Conservation (phyloP, 257 asterid species). For the Euphrasia confusa region DNA sequence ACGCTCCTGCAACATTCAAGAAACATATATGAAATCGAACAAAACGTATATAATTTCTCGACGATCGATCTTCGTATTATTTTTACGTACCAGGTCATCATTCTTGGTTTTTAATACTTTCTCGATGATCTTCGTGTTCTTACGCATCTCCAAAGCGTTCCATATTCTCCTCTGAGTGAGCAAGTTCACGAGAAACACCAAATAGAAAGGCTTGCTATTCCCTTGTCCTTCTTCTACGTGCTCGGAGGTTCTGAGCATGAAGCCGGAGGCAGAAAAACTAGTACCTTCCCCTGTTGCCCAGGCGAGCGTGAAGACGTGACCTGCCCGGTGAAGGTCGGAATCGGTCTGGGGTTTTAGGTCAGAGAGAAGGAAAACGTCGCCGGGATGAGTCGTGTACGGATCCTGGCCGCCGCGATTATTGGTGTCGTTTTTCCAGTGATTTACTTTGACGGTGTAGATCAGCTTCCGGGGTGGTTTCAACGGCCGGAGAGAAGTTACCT, state of each 20-base stretch:
- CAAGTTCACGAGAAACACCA: conserved; percentile 38
- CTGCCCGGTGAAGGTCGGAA: conserved; percentile 29
- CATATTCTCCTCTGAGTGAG: conserved; percentile 40
- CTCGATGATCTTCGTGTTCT: conserved; percentile 29
- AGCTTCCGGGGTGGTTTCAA: neutral
- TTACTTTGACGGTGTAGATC: neutral
- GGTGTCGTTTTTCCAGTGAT: neutral
- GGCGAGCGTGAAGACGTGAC: conserved; percentile 36
- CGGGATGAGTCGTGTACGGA: neutral
- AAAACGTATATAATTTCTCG: no score
- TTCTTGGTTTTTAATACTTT: conserved; percentile 26
- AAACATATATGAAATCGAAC: no score
- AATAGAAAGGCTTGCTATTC: conserved; percentile 18
- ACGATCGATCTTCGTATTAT: no score
- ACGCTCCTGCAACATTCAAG: no score
- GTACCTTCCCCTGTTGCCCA: conserved; percentile 25
- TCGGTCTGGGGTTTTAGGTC: neutral
- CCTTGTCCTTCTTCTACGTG: conserved; percentile 13
- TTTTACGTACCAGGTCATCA: conserved; percentile 20
- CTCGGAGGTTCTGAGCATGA: conserved; percentile 26
- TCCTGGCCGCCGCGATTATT: neutral
- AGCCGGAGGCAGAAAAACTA: neutral
- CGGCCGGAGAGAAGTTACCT: neutral
- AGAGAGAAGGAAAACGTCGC: neutral
- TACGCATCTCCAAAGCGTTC: conserved; percentile 36